phyloP scores from a whole-genome alignment of 495 filamentous ascomycete species.

The Hypoxylon fragiforme region DNA sequence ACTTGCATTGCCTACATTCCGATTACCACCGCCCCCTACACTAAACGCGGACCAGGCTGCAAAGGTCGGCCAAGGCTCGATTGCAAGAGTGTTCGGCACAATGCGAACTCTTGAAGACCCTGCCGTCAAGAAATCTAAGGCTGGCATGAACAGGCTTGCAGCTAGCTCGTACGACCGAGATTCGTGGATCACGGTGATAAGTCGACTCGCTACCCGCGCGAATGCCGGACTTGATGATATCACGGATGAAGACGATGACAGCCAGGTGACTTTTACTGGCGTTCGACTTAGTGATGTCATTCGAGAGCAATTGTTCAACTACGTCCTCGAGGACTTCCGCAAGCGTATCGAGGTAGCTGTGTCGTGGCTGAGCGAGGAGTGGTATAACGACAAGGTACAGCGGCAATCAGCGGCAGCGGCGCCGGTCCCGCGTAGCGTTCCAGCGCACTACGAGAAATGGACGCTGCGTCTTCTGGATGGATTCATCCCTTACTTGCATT shows the following conservation, averaged over 20 bases:
- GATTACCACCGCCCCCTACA: conserved; percentile 74
- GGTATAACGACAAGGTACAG: conserved; percentile 85
- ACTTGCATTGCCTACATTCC: conserved; percentile 66
- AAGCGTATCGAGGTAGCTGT: conserved; percentile 83
- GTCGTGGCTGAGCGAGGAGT: conserved; percentile 94
- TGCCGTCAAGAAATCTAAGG: conserved; percentile 55
- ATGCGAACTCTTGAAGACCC: conserved; percentile 66
- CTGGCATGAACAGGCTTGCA: conserved; percentile 81
- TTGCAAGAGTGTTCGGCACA: conserved; percentile 76
- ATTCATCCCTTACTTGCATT: conserved; percentile 84
- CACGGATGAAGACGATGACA: conserved; percentile 55
- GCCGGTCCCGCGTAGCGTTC: conserved; percentile 38
- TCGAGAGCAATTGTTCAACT: conserved; percentile 76
- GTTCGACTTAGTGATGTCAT: conserved; percentile 64
- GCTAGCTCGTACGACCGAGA: conserved; percentile 85
- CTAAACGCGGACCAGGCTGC: conserved; percentile 67
- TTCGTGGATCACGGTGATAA: conserved; percentile 86
- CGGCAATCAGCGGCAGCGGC: conserved; percentile 41
- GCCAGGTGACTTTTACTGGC: conserved; percentile 24
- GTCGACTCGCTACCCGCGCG: conserved; percentile 81
- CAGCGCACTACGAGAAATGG: conserved; percentile 78
- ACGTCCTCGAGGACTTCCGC: conserved; percentile 88
- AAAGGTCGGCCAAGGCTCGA: conserved; percentile 68
- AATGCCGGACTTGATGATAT: conserved; percentile 65
- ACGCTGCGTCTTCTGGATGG: conserved; percentile 78